A percentile compares a stretch with the other conserved stretches of the same genome.
Evolutionary conservation across 2,329 filamentous ascomycete species (phyloP).

Genomic region (Botryotinia calthae): DNA sequence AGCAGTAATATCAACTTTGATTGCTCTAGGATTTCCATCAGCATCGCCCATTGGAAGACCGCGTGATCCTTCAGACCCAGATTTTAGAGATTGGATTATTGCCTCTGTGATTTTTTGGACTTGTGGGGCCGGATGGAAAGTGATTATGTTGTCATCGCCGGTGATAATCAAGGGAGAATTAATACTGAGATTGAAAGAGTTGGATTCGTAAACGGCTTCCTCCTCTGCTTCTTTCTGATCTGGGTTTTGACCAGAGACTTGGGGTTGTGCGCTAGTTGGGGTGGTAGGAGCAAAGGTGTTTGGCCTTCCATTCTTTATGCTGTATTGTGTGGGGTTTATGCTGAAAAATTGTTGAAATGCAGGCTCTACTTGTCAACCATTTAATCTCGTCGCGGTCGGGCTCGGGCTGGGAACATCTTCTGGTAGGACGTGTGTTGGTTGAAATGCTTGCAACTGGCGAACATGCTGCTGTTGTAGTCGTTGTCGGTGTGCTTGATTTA

Average conservation of each 20-base stretch:
- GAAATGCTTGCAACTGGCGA: neutral
- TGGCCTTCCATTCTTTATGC: neutral
- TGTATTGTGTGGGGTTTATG: neutral
- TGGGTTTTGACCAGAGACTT: conserved; percentile 70
- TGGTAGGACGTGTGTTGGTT: neutral
- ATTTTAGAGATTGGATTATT: conserved; percentile 46
- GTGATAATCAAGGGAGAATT: conserved; percentile 48
- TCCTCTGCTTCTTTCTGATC: conserved; percentile 76
- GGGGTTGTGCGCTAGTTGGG: conserved; percentile 78
- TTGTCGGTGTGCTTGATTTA: neutral
- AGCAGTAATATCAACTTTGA: conserved; percentile 47
- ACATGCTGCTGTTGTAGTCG: neutral
- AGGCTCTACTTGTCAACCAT: neutral
- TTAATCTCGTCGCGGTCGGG: neutral
- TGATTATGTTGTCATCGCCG: conserved; percentile 49
- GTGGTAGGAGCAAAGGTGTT: neutral
- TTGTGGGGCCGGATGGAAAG: conserved; percentile 42
- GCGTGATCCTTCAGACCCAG: conserved; percentile 42
- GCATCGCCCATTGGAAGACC: conserved; percentile 49
- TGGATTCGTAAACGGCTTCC: conserved; percentile 42
- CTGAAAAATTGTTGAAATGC: neutral
- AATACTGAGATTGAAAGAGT: conserved; percentile 43
- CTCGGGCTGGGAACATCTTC: neutral
- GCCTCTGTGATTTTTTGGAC: conserved; percentile 46
- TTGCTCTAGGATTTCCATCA: conserved; percentile 44